phyloP scores from a whole-genome alignment of 768 basidiomycete species.

The Auriscalpium microsporum region DNA sequence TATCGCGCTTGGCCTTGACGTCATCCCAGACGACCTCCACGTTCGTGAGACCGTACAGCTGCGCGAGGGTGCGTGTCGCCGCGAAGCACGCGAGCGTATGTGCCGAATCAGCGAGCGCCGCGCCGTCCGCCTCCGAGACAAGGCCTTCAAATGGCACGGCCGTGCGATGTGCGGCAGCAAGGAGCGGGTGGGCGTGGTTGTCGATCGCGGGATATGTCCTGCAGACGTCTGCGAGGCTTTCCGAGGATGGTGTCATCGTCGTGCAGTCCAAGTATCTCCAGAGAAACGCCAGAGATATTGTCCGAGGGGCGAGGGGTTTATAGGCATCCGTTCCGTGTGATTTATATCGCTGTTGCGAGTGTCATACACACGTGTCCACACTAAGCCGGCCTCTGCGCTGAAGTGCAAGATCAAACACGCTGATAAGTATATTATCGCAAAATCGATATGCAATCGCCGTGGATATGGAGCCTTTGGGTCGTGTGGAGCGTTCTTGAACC shows the following conservation, averaged over 20 bases:
- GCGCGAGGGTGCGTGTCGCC: constrained; percentile 46
- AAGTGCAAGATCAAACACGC: too few species aligned
- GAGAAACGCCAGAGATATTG: too few species aligned
- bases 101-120: constrained; percentile 40
- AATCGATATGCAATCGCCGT: too few species aligned
- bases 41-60: constrained; percentile 36
- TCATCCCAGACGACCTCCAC: constrained; percentile 45
- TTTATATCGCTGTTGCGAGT: too few species aligned
- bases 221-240: constrained; percentile 4
- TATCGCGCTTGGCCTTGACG: constrained; percentile 39
- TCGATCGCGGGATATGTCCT: constrained; percentile 51
- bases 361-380: too few species aligned
- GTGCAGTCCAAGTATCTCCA: too few species aligned
- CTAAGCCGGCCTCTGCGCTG: too few species aligned
- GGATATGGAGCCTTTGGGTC: too few species aligned
- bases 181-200: constrained; percentile 72
- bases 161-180: constrained; percentile 37
- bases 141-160: constrained; percentile 52
- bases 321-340: too few species aligned
- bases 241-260: background rate
- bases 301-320: too few species aligned
- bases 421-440: too few species aligned
- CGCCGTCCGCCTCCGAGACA: constrained; percentile 56
- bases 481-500: too few species aligned
- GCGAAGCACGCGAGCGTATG: constrained; percentile 53